These are phyloP conservation scores for Hirschfeldia incana DNA, from an alignment of 345 rosid genomes.

Conservation along the genomic window DNA sequence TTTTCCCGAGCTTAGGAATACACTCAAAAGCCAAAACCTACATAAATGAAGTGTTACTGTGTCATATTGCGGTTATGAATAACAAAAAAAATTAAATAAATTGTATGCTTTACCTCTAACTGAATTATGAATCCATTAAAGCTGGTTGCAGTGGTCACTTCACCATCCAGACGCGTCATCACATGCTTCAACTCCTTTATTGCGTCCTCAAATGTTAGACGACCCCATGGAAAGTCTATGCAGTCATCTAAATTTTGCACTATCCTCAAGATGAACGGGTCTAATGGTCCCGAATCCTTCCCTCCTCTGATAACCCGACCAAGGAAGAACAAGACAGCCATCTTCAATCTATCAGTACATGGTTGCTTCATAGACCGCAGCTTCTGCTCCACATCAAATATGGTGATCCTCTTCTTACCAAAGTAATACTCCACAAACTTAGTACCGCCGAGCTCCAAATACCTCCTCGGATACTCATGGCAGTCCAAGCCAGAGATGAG, in stretches of 20 bases:
- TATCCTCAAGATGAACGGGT: neutral
- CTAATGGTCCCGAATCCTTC: neutral
- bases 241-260: neutral
- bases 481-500: neutral
- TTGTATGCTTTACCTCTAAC: neutral
- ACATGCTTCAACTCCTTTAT: neutral
- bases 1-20: too few relatives aligned
- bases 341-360: neutral
- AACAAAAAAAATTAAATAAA: too few relatives aligned
- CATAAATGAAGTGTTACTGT: neutral
- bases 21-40: neutral
- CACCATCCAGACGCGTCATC: neutral
- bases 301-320: neutral
- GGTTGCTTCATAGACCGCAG: neutral
- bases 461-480: neutral
- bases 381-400: neutral
- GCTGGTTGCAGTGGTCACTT: neutral
- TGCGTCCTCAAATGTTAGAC: neutral
- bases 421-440: neutral
- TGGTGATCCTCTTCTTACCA: neutral
- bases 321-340: neutral
- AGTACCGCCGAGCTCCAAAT: neutral
- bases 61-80: neutral
- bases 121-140: neutral
- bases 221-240: neutral